A percentile compares a stretch with the other conserved stretches of the same genome.
These are phyloP conservation scores for Yamadazyma atlantica DNA, from an alignment of 1,139 yeast genomes.

Conservation along the genomic window DNA sequence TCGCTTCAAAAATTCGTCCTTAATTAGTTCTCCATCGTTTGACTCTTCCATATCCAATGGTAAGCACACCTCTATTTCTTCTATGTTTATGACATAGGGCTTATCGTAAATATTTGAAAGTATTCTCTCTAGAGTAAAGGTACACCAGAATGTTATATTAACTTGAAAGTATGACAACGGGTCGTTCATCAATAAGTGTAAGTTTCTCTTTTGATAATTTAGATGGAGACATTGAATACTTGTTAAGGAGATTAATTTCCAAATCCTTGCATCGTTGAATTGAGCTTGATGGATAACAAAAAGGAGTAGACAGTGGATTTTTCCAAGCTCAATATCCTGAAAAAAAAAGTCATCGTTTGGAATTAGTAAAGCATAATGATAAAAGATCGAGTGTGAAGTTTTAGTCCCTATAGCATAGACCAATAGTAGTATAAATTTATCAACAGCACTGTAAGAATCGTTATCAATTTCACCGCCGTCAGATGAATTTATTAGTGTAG, in stretches of 20 bases:
- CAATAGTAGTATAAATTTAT: neutral
- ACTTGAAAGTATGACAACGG: neutral
- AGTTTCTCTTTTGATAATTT: constrained; percentile 1
- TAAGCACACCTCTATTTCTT: neutral
- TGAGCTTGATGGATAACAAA: neutral
- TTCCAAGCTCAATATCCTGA: neutral
- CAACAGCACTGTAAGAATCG: neutral
- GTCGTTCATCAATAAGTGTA: neutral
- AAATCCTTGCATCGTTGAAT: neutral
- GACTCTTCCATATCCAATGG: constrained; percentile 1
- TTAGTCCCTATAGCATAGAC: constrained; percentile 2
- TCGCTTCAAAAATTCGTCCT: constrained; percentile 1
- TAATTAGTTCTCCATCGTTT: neutral
- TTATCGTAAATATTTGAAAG: constrained; percentile 1
- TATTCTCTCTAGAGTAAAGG: neutral
- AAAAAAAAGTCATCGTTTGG: neutral
- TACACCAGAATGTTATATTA: constrained; percentile 1
- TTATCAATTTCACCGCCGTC: neutral
- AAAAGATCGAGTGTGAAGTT: neutral
- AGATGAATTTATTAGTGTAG: constrained; percentile 1
- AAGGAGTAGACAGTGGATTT: neutral
- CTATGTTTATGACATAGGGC: neutral
- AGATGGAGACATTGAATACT: constrained; percentile 1
- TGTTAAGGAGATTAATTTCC: constrained; percentile 1
- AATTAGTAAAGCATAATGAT: neutral